Conservation (phyloP, 1,284 basidiomycete species). For the Trichosporon coremiiforme region DNA sequence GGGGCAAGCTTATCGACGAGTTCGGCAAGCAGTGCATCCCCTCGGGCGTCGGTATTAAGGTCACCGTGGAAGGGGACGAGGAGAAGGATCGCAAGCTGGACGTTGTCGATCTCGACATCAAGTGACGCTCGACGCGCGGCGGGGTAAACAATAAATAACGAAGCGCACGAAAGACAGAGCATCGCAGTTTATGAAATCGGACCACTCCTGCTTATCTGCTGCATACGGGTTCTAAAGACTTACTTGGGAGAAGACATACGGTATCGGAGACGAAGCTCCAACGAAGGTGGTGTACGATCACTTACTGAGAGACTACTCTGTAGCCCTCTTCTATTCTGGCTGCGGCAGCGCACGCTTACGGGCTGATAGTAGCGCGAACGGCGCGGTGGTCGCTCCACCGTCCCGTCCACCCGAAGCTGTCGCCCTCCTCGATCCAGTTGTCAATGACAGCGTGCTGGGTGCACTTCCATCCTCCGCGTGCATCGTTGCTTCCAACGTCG, state of each 20-base stretch:
- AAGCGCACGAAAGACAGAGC: background rate
- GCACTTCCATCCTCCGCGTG: slow-evolving; percentile 39
- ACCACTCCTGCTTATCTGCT: background rate
- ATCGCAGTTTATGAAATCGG: background rate
- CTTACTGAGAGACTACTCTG: background rate
- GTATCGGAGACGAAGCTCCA: background rate
- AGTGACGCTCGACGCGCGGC: background rate
- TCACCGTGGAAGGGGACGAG: slow-evolving; percentile 54
- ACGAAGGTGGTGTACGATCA: background rate
- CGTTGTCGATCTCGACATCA: slow-evolving; percentile 24
- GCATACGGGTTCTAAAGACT: too few relatives aligned
- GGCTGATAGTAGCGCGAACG: slow-evolving; percentile 39
- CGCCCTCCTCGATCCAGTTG: slow-evolving; percentile 48
- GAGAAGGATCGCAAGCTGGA: slow-evolving; percentile 45
- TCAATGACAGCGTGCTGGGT: slow-evolving; percentile 46
- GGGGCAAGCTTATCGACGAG: slow-evolving; percentile 67
- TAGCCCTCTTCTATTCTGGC: background rate
- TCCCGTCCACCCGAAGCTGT: slow-evolving; percentile 44
- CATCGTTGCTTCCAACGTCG: slow-evolving; percentile 12
- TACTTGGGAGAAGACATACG: background rate
- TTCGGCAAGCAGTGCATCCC: slow-evolving; percentile 70
- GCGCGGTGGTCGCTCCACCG: slow-evolving; percentile 54
- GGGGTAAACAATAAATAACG: background rate
- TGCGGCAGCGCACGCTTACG: background rate
- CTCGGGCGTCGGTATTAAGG: slow-evolving; percentile 69